Conservation (phyloP, 768 basidiomycete genomes). For the Rhizopogon roseolus region DNA sequence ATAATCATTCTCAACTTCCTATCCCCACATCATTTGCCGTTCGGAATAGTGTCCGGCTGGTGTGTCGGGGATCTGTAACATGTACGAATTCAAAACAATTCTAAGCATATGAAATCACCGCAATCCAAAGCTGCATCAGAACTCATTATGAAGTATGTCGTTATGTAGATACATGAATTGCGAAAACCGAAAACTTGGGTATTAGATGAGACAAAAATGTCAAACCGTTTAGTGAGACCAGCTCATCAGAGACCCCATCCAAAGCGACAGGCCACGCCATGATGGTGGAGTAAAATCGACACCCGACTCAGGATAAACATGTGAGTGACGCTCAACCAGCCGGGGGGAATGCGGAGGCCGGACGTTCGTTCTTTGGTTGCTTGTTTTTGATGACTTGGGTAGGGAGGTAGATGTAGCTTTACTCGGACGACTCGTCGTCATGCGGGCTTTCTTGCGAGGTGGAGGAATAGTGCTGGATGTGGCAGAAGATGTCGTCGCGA, state of each 20-base stretch:
- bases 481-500: neutral
- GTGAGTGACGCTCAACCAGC: neutral
- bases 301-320: no score
- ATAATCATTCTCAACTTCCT: no score
- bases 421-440: neutral
- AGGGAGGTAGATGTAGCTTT: slow-evolving; percentile 3
- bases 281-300: slow-evolving; percentile 28
- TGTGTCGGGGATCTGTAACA: neutral
- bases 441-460: slow-evolving; percentile 19
- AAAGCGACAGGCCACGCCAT: slow-evolving; percentile 24
- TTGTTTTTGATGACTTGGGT: neutral
- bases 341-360: neutral
- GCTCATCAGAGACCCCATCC: slow-evolving; percentile 26
- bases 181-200: neutral
- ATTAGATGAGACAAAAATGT: neutral
- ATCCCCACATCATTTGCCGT: neutral
- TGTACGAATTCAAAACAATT: neutral
- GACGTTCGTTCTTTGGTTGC: neutral
- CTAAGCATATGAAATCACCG: neutral
- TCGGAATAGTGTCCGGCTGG: slow-evolving; percentile 13
- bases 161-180: neutral
- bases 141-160: no score
- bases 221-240: slow-evolving; percentile 19
- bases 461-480: neutral
- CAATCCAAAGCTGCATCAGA: no score